phyloP scores from a whole-genome alignment of 805 yeast genomes.

The Saccharomyces mikatae region DNA sequence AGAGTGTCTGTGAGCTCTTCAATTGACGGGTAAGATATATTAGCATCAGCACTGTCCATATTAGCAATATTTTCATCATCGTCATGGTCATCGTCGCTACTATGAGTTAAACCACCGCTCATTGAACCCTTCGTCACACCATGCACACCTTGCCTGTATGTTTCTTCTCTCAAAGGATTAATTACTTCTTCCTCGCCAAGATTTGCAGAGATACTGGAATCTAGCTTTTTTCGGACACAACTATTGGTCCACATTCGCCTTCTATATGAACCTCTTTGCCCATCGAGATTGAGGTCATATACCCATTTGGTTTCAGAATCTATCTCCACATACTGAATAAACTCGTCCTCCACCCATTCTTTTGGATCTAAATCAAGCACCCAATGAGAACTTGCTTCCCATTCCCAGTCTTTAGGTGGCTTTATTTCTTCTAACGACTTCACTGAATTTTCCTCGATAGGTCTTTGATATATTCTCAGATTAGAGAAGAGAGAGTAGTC shows the following conservation, averaged over 20 bases:
- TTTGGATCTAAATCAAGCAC: constrained; percentile 53
- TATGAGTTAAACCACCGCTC: constrained; percentile 10
- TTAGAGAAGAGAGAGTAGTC: constrained; percentile 45
- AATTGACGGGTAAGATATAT: background rate
- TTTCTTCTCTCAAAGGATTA: constrained; percentile 15
- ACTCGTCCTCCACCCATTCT: constrained; percentile 51
- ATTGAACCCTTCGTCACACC: constrained; percentile 23
- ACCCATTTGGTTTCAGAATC: constrained; percentile 83
- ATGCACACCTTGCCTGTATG: constrained; percentile 6
- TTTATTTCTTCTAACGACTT: constrained; percentile 32
- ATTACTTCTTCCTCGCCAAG: constrained; percentile 11
- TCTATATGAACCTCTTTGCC: constrained; percentile 35
- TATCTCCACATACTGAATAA: constrained; percentile 48
- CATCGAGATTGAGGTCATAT: constrained; percentile 45
- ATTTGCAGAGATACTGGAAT: background rate
- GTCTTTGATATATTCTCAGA: constrained; percentile 27
- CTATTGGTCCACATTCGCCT: constrained; percentile 61
- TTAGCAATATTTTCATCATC: background rate
- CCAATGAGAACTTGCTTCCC: constrained; percentile 47
- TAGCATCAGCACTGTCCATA: background rate
- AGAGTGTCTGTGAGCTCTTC: constrained; percentile 4
- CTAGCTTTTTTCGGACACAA: constrained; percentile 22
- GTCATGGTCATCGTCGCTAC: background rate
- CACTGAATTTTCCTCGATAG: constrained; percentile 14
- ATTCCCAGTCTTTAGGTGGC: constrained; percentile 58